Evolutionary conservation across 208 protist species (phyloP), one percentile per base, ranked within the genome.

Genomic region (Wallacemonas sp.): DNA sequence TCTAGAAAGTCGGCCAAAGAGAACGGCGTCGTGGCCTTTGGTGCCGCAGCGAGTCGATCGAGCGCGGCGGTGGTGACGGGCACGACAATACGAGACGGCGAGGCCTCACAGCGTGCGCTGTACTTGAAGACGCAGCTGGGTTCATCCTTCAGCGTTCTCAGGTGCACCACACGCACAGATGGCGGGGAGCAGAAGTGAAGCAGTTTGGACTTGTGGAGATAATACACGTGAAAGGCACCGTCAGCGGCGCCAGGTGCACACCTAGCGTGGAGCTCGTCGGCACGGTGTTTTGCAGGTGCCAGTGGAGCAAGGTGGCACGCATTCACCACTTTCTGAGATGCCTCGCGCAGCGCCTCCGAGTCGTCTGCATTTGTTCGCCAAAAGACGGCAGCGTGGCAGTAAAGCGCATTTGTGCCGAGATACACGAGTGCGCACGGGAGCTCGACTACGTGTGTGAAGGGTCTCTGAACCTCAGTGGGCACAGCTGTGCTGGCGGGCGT

Each of bases 221-320:
- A 72, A 21, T 42, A 67, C 1, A 80, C 39, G 27, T 22, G 49
- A 46, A 44, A 66, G 44, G 45, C 61, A 55, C 61, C 45, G 44
- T 44, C 22, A 41, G 26, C 61, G 26, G 61, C 61, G 19, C 56
- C 56, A 28, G 56, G 6, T 6, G 56, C 38, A 3, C 17, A 47
- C 38, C 17, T 33, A 4, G 56, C 41, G 38, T 19, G 56, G 11
- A 44, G 26, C 14, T 31, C 28, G 22, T 49, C 21, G 38, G 17
- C 28, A 38, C 41, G 41, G 8, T 33, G 38, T 22, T 2, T n/a
- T 26, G 56, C 41, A 2, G 51, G 4, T 9, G 28, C 6, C 14
- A 58, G 51, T 31, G 51, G 51, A 3, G 51, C 51, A 2, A 38
- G 28, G 30, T 26, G 2, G 51, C 51, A 58, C 51, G 51, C 51